phyloP scores from a whole-genome alignment of 2,329 filamentous ascomycete genomes.

The Colletotrichum nymphaeae region DNA sequence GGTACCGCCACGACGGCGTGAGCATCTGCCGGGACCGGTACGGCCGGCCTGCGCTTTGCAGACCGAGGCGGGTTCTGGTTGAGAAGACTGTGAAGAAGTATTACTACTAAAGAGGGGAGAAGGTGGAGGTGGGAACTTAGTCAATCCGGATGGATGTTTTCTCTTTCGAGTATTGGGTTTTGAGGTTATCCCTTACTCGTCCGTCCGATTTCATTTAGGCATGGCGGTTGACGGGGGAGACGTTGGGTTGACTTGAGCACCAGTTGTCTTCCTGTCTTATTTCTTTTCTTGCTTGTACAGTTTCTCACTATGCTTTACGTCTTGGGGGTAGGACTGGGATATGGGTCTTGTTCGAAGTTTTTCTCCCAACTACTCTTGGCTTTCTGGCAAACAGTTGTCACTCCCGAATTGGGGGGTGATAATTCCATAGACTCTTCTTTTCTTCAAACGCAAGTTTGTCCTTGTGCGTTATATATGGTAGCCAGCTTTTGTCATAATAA shows the following conservation, averaged over 20 bases:
- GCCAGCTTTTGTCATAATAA: background rate
- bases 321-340: background rate
- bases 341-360: background rate
- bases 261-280: background rate
- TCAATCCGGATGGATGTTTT: conserved; percentile 35
- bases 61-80: background rate
- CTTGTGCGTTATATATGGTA: background rate
- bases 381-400: too few species aligned
- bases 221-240: too few species aligned
- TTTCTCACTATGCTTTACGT: background rate
- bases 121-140: conserved; percentile 33
- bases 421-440: background rate
- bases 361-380: too few species aligned
- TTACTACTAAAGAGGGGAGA: background rate
- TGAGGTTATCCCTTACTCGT: too few species aligned
- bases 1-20: background rate
- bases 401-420: background rate
- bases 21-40: background rate
- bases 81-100: conserved; percentile 9
- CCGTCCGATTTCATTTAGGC: too few species aligned
- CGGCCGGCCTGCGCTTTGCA: background rate
- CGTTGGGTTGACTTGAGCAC: background rate
- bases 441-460: background rate
- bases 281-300: background rate
- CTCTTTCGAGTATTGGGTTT: too few species aligned